These are phyloP conservation scores for Aspergillus pseudotamarii DNA, from an alignment of 2,329 filamentous ascomycete species.

Conservation along the genomic window DNA sequence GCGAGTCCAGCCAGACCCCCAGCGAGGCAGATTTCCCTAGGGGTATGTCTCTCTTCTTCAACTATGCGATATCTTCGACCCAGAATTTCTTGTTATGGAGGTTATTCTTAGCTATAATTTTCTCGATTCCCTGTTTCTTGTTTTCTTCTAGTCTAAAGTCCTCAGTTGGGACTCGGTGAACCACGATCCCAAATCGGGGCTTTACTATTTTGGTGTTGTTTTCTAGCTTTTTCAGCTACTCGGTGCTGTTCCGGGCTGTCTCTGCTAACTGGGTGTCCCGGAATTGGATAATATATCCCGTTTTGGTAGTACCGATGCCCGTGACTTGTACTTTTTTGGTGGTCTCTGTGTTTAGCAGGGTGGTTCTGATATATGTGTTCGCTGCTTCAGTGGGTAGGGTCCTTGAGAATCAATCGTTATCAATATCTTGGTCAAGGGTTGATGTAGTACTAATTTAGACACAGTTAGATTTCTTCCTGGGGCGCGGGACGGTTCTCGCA, in stretches of 20 bases:
- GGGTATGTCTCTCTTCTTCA: slow-evolving; percentile 27
- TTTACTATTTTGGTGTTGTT: not conserved
- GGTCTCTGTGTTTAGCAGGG: slow-evolving; percentile 10
- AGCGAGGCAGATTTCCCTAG: slow-evolving; percentile 25
- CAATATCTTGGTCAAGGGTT: slow-evolving; percentile 10
- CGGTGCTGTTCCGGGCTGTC: not conserved
- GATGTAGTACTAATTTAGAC: slow-evolving; percentile 20
- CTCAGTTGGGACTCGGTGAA: not conserved
- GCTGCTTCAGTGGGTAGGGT: slow-evolving; percentile 15
- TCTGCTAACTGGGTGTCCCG: not conserved
- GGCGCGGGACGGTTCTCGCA: not conserved
- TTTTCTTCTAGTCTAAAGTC: not conserved
- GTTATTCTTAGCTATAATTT: not conserved
- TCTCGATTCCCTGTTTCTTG: not conserved
- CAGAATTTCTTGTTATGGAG: slow-evolving; percentile 15
- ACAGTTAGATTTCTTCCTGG: slow-evolving; percentile 16
- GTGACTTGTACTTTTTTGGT: not conserved
- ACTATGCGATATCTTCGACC: slow-evolving; percentile 30
- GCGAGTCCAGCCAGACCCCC: slow-evolving; percentile 29
- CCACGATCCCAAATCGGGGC: not conserved
- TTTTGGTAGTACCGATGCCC: slow-evolving; percentile 1
- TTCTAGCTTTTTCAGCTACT: not conserved
- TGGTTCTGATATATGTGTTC: slow-evolving; percentile 18
- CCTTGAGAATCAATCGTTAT: slow-evolving; percentile 13
- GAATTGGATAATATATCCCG: slow-evolving; percentile 8